Base-by-base conservation (phyloP, 441 rosid species). In the Mallotus repandus region DNA sequence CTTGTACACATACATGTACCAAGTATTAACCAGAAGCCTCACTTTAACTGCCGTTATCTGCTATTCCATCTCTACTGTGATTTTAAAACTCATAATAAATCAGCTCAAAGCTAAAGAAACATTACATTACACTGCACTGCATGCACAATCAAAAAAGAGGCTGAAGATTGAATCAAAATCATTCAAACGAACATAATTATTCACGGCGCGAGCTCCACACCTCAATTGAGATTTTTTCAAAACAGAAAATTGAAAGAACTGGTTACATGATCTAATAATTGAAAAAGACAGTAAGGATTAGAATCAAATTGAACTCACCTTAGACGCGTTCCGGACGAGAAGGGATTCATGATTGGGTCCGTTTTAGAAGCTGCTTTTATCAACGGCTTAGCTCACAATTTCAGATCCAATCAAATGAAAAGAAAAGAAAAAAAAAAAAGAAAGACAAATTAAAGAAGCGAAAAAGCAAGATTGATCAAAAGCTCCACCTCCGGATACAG, bases 261-360 rank as follows among this genome's bases (percentile, higher is more conserved):
- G 7, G 9, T 54, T 32, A n/a, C n/a, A 16, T n/a, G 53, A 66
- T 14, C 71, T 43, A 55, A 70, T 14, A 25, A 2, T 7, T 16
- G 0, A 9, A 12, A 73, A 22, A 15, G 25, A 63, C 11, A 38
- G 61, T 72, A 43, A 38, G 62, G 59, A 35, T 46, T 7, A 43
- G 19, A 6, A 4, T n/a, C 18, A 7, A 45, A 45, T 45, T 81
- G 43, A 43, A 65, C 89, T 81, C 75, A 91, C 98, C 99, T 89
- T 61, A 93, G 86, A 81, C 99, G 99, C 76, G 99, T 96, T 72
- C 91, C 93, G 76, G 99, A 93, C 70, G 99, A 93, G 83, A 96
- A 93, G 60, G 99, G 97, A 87, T 93, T 96, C 97, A 96, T 96
- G 93, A 87, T 85, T 85, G 86, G 81, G 79, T 85, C 85, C 77